A percentile compares a stretch with the other conserved stretches of the same genome.
phyloP scores from a whole-genome alignment of 768 basidiomycete genomes.

The Mycena polygramma region DNA sequence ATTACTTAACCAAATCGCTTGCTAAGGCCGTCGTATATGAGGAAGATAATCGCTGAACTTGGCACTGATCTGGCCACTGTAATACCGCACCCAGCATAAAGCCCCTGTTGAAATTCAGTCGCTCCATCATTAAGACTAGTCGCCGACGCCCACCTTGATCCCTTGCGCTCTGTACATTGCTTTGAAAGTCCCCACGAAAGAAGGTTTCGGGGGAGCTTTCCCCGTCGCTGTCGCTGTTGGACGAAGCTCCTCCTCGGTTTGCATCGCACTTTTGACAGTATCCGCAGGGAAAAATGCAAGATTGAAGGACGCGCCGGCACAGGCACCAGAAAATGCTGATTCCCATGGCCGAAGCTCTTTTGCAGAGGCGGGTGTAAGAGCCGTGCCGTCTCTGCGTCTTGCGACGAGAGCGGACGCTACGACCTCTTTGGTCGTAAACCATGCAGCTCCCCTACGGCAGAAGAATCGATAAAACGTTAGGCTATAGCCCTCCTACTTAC shows the following conservation, averaged over 20 bases:
- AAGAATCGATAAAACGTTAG: no score
- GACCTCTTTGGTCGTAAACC: conserved; percentile 90
- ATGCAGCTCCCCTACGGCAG: conserved; percentile 66
- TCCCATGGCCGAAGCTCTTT: conserved; percentile 72
- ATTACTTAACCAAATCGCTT: conserved; percentile 51
- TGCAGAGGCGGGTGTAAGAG: conserved; percentile 28
- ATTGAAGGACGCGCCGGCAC: conserved; percentile 85
- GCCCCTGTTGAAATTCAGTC: conserved; percentile 51
- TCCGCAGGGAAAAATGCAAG: conserved; percentile 91
- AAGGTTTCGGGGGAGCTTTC: conserved; percentile 49
- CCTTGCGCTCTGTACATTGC: conserved; percentile 84
- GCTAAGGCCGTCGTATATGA: conserved; percentile 85
- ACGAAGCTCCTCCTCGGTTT: conserved; percentile 88
- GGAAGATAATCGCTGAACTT: conserved; percentile 90
- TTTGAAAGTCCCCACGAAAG: conserved; percentile 70
- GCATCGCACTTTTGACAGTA: conserved; percentile 90
- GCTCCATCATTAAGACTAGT: neutral
- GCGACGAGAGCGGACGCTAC: conserved; percentile 74
- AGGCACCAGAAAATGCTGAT: conserved; percentile 83
- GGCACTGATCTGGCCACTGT: conserved; percentile 87
- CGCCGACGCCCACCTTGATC: conserved; percentile 49
- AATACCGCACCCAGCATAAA: conserved; percentile 92
- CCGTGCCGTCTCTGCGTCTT: conserved; percentile 49
- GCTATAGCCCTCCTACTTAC: no score
- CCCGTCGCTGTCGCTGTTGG: conserved; percentile 46